Evolutionary conservation across 176 grass and related monocot genomes (phyloP), one percentile per base, ranked within the genome.

Genomic region (Elaeis guineensis): DNA sequence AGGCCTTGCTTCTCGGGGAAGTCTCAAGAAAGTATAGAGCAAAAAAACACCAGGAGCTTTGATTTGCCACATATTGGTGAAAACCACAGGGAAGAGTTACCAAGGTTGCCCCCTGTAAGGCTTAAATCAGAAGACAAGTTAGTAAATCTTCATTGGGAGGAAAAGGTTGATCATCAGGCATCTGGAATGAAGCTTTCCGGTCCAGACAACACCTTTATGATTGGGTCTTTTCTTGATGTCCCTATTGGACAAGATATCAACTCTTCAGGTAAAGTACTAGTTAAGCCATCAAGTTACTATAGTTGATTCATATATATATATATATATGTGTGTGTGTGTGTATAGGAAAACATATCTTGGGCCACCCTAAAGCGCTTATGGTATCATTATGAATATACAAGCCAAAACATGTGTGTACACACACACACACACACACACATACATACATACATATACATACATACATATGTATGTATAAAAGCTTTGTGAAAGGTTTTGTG

Each of bases 61-160:
- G 79, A 98, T 57, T 61, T 81, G 61, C 76, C 73, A 59, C 69
- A 86, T 28, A 63, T 86, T 57, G 73, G 73, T 67, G 81, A 86
- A 21, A 83, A 50, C 24, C 84, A 81, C 48, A 76, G 59, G 49
- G 91, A 95, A 54, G 94, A 92, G 58, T 52, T 83, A 53, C 88
- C 94, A 2, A 89, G 78, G 76, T 68, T 98, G 62, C 84, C 84
- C 16, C 93, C 88, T 59, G 93, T 92, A 67, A 79, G 76, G 57
- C 80, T 98, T 59, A 92, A 85, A 59, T 92, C 93, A 19, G 93
- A 86, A 72, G 93, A 92, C 58, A 98, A 98, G 72, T 66, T 89
- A 75, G 81, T 97, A 51, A 97, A 74, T 61, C 85, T 89, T 72
- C 75, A 89, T 55, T 83, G 81, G 84, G 87, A 91, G 55, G 88